Percentiles rank a stretch among this genome's conserved stretches.
Evolutionary conservation across 2,329 filamentous ascomycete species (phyloP).

Genomic region (Monosporascus sp.): DNA sequence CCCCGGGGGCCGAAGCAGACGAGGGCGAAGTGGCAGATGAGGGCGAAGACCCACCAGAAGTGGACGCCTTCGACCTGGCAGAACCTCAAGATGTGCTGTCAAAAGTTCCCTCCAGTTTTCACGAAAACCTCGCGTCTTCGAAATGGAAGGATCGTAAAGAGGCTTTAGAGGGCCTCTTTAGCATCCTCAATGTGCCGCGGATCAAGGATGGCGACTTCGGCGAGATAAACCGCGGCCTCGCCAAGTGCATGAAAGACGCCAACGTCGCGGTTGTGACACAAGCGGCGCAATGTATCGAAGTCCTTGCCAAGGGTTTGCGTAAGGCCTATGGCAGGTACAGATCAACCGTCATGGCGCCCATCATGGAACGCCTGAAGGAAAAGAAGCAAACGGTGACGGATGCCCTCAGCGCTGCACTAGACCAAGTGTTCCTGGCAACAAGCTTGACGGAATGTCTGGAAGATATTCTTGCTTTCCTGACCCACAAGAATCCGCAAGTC

Average conservation of each 20-base stretch:
- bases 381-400: slow-evolving; percentile 90
- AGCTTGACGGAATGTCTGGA: slow-evolving; percentile 81
- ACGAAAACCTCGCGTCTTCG: slow-evolving; percentile 77
- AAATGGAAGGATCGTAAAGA: slow-evolving; percentile 99
- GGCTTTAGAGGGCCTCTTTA: slow-evolving; percentile 75
- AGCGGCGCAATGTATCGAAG: slow-evolving; percentile 88
- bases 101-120: slow-evolving; percentile 76
- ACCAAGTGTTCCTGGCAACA: slow-evolving; percentile 61
- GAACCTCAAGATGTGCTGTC: slow-evolving; percentile 83
- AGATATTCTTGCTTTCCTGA: slow-evolving; percentile 77
- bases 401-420: slow-evolving; percentile 78
- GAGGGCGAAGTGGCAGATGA: slow-evolving; percentile 54
- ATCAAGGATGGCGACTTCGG: slow-evolving; percentile 89
- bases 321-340: slow-evolving; percentile 77
- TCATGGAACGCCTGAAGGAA: slow-evolving; percentile 94
- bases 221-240: slow-evolving; percentile 76
- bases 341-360: slow-evolving; percentile 73
- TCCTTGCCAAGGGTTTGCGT: slow-evolving; percentile 79
- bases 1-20: slow-evolving; percentile 50
- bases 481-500: slow-evolving; percentile 95
- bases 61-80: slow-evolving; percentile 76
- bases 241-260: slow-evolving; percentile 98
- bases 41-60: slow-evolving; percentile 60
- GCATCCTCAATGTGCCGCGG: slow-evolving; percentile 72
- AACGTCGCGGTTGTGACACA: slow-evolving; percentile 93